A percentile compares a stretch with the other conserved stretches of the same genome.
These are phyloP conservation scores for Tulasnella calospora DNA, from an alignment of 768 basidiomycete genomes.

Conservation along the genomic window DNA sequence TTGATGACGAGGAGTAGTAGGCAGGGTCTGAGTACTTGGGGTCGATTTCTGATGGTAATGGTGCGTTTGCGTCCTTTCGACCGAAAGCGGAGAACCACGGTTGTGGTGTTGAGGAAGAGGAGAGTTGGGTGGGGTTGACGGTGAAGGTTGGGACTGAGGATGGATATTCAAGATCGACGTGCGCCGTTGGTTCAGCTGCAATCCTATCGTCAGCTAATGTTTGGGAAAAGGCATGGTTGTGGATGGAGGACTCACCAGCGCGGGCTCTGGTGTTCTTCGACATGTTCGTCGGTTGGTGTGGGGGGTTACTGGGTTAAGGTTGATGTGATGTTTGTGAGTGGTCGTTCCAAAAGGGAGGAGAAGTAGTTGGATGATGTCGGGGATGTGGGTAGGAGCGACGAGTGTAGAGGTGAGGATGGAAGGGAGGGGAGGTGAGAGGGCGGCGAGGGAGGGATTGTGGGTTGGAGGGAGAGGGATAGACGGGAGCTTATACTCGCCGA, in stretches of 20 bases:
- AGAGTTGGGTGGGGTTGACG: slow-evolving; percentile 25
- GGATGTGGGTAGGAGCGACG: background rate
- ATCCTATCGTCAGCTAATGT: background rate
- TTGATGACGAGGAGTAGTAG: slow-evolving; percentile 19
- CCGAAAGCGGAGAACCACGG: slow-evolving; percentile 26
- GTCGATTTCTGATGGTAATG: slow-evolving; percentile 22
- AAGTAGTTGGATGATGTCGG: background rate
- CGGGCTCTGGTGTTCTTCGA: slow-evolving; percentile 3
- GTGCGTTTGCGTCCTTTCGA: slow-evolving; percentile 19
- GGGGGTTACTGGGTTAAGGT: background rate
- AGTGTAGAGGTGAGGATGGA: background rate
- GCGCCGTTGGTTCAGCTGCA: slow-evolving; percentile 17
- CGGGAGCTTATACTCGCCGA: background rate
- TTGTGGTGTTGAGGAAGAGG: slow-evolving; percentile 6
- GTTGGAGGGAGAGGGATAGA: background rate
- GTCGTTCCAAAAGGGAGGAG: background rate
- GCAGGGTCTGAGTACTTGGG: slow-evolving; percentile 25
- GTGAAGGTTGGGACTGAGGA: slow-evolving; percentile 26
- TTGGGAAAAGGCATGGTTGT: background rate
- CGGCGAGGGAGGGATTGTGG: background rate
- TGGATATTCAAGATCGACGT: slow-evolving; percentile 26
- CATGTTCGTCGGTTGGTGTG: background rate
- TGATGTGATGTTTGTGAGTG: background rate
- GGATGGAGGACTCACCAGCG: background rate
- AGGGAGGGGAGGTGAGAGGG: background rate